A percentile compares a stretch with the other conserved stretches of the same genome.
Conservation (phyloP, 192 early-diverging fungal species). For the Linnemannia schmuckeri region DNA sequence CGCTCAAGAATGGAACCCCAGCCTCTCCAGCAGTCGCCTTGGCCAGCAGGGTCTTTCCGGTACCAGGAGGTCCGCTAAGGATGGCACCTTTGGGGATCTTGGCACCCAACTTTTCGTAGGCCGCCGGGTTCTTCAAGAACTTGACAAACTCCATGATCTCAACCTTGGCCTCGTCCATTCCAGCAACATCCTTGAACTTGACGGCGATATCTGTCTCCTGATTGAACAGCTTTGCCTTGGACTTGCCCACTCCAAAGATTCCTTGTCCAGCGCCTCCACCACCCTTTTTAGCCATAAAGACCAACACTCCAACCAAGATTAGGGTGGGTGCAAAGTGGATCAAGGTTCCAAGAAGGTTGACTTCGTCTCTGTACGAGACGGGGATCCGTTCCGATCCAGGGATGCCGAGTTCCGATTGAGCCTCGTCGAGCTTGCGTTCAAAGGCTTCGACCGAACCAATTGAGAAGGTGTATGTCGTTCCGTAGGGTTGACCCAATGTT, state of each 20-base stretch:
- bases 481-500: conserved; percentile 59
- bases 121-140: conserved; percentile 94
- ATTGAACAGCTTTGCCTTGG: conserved; percentile 96
- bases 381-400: conserved; percentile 92
- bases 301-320: conserved; percentile 88
- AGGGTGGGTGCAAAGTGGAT: conserved; percentile 95
- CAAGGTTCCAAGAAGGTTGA: conserved; percentile 77
- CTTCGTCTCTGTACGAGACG: conserved; percentile 90
- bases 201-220: conserved; percentile 96
- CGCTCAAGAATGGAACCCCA: conserved; percentile 96
- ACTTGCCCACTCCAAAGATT: conserved; percentile 98
- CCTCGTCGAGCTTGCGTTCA: conserved; percentile 90
- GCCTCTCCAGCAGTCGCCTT: conserved; percentile 99
- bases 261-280: conserved; percentile 76
- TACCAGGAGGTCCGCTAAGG: conserved; percentile 92
- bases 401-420: conserved; percentile 93
- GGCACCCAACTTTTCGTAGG: conserved; percentile 94
- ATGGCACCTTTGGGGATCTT: conserved; percentile 99
- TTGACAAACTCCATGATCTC: conserved; percentile 99
- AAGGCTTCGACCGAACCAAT: conserved; percentile 96
- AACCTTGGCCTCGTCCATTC: conserved; percentile 98
- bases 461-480: conserved; percentile 80
- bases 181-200: conserved; percentile 99
- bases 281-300: conserved; percentile 89
- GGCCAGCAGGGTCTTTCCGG: conserved; percentile 98